These are phyloP conservation scores for Magnolia kwangsiensis DNA, from an alignment of 164 flowering plant species.

Conservation along the genomic window DNA sequence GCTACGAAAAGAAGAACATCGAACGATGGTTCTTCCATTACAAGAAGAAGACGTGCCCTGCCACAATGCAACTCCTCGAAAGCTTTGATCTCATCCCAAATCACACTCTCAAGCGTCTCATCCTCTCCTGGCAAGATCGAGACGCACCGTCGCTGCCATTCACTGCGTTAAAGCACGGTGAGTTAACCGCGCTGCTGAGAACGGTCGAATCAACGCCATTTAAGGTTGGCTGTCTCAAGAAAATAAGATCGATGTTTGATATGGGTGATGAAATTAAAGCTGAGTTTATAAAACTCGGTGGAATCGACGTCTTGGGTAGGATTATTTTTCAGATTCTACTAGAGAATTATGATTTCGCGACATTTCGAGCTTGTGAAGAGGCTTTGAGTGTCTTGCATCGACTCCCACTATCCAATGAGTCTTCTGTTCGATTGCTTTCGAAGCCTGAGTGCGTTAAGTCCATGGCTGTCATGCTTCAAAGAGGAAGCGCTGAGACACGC, in stretches of 20 bases:
- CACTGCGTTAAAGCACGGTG: slow-evolving; percentile 3
- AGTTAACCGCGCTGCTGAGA: slow-evolving; percentile 31
- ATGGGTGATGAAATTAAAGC: slow-evolving; percentile 32
- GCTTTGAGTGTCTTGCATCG: slow-evolving; percentile 42
- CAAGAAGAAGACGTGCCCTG: slow-evolving; percentile 67
- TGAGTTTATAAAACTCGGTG: slow-evolving; percentile 21
- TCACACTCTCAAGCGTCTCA: slow-evolving; percentile 65
- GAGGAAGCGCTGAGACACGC: slow-evolving; percentile 58
- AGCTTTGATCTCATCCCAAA: slow-evolving; percentile 50
- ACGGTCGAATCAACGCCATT: slow-evolving; percentile 46
- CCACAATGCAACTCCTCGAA: slow-evolving; percentile 51
- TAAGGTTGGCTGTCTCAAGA: slow-evolving; percentile 47
- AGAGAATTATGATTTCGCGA: slow-evolving; percentile 37
- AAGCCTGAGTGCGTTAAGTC: slow-evolving; percentile 41
- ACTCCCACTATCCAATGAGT: slow-evolving; percentile 30
- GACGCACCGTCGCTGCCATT: slow-evolving; percentile 13
- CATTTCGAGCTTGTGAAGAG: slow-evolving; percentile 62
- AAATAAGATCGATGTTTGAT: slow-evolving; percentile 33
- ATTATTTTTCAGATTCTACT: slow-evolving; percentile 30
- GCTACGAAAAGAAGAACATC: slow-evolving; percentile 56
- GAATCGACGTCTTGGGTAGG: slow-evolving; percentile 35
- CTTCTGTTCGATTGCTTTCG: slow-evolving; percentile 21
- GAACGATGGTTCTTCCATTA: slow-evolving; percentile 56
- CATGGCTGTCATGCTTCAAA: slow-evolving; percentile 49
- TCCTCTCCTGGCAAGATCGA: slow-evolving; percentile 36